A percentile compares a stretch with the other conserved stretches of the same genome.
Conservation (phyloP, 768 basidiomycete species). For the Tremella fuciformis region DNA sequence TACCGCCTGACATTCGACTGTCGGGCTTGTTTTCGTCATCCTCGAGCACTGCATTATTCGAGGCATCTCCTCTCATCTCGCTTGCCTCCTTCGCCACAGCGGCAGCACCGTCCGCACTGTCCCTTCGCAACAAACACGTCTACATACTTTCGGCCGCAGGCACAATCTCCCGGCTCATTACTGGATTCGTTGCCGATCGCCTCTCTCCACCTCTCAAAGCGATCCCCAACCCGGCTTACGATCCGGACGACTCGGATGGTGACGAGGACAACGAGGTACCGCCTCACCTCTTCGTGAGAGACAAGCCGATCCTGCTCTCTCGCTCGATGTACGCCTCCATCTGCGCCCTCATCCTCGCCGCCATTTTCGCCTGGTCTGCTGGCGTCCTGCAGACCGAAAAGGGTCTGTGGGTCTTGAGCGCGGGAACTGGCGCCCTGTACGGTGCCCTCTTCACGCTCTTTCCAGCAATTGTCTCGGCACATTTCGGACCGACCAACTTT, state of each 20-base stretch:
- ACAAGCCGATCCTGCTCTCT: slow-evolving; percentile 20
- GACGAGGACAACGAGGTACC: slow-evolving; percentile 20
- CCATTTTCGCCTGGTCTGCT: slow-evolving; percentile 39
- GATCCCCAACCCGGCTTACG: slow-evolving; percentile 21
- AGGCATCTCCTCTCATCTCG: slow-evolving; percentile 3
- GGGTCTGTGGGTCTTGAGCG: slow-evolving; percentile 46
- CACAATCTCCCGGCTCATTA: slow-evolving; percentile 43
- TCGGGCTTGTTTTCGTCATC: slow-evolving; percentile 31
- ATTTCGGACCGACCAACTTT: slow-evolving; percentile 50
- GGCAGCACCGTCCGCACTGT: slow-evolving; percentile 19
- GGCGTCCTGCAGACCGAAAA: slow-evolving; percentile 30
- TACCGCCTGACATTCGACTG: no score
- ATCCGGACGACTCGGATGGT: background rate
- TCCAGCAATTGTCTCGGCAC: slow-evolving; percentile 49
- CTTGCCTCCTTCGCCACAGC: slow-evolving; percentile 7
- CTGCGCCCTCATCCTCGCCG: slow-evolving; percentile 33
- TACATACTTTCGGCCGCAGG: slow-evolving; percentile 45
- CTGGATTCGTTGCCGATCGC: slow-evolving; percentile 45
- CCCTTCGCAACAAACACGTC: slow-evolving; percentile 49
- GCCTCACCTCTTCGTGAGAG: slow-evolving; percentile 34
- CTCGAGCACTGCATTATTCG: slow-evolving; percentile 2
- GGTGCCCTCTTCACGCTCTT: slow-evolving; percentile 49
- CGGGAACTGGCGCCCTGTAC: slow-evolving; percentile 46
- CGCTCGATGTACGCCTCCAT: slow-evolving; percentile 43
- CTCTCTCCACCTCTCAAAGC: slow-evolving; percentile 37